phyloP scores from a whole-genome alignment of 352 stramenopile genomes.

The Saprolegnia parasitica region DNA sequence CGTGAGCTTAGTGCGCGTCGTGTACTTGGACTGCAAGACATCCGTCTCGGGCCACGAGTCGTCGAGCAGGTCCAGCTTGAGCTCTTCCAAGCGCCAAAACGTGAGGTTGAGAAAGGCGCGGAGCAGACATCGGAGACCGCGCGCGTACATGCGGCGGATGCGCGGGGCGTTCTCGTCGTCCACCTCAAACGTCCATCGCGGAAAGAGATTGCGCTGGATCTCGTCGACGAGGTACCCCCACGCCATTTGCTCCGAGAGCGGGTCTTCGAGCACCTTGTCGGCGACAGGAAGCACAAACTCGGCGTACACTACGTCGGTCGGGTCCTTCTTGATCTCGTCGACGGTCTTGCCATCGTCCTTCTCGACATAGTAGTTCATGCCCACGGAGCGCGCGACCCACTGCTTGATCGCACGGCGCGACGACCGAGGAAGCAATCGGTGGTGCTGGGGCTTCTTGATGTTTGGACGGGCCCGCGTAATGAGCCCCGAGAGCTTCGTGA shows the following conservation, averaged over 20 bases:
- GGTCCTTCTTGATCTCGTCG: slow-evolving; percentile 18
- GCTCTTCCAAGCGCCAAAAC: slow-evolving; percentile 57
- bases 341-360: neutral
- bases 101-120: slow-evolving; percentile 31
- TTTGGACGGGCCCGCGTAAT: neutral
- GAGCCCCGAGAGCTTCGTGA: neutral
- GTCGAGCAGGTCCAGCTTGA: slow-evolving; percentile 43
- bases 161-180: neutral
- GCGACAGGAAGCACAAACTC: slow-evolving; percentile 17
- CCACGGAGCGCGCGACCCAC: slow-evolving; percentile 8
- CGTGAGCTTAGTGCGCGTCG: neutral
- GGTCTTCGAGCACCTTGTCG: slow-evolving; percentile 18
- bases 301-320: neutral
- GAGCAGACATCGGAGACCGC: neutral
- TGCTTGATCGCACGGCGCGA: neutral
- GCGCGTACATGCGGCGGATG: neutral
- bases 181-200: slow-evolving; percentile 20
- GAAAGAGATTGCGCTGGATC: slow-evolving; percentile 20
- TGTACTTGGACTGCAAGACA: slow-evolving; percentile 2
- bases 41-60: slow-evolving; percentile 33
- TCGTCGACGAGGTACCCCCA: slow-evolving; percentile 13
- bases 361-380: neutral
- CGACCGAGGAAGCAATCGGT: neutral
- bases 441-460: neutral
- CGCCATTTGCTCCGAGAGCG: slow-evolving; percentile 26